phyloP scores from a whole-genome alignment of 306 rosid species.

The Glycine soja region DNA sequence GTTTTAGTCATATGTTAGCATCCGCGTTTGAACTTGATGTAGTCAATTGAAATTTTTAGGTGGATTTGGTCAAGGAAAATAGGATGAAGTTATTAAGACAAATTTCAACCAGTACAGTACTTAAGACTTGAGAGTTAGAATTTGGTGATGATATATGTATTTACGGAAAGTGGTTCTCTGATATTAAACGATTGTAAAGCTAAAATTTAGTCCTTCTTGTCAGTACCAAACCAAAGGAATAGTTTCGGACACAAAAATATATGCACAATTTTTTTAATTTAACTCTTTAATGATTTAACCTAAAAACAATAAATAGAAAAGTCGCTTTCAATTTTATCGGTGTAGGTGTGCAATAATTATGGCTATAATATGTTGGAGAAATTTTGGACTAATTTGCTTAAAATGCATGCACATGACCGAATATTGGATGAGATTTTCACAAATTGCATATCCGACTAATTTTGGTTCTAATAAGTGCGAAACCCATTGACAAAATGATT shows the following conservation, averaged over 20 bases:
- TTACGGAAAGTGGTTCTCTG: neutral
- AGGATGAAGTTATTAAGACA: neutral
- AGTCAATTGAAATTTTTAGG: neutral
- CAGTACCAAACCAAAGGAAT: too few species aligned
- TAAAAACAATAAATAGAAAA: neutral
- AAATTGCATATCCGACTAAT: neutral
- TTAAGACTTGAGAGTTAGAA: neutral
- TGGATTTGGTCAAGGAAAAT: neutral
- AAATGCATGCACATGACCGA: too few species aligned
- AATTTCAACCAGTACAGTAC: neutral
- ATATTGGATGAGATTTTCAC: neutral
- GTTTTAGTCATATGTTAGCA: slow-evolving; percentile 11
- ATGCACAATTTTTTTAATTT: neutral
- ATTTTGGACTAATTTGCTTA: too few species aligned
- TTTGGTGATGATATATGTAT: neutral
- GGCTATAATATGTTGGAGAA: neutral
- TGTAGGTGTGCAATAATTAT: slow-evolving; percentile 1
- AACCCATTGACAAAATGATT: slow-evolving; percentile 18
- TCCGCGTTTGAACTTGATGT: slow-evolving; percentile 14
- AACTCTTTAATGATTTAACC: neutral
- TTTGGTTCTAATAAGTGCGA: neutral
- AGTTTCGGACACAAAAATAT: too few species aligned
- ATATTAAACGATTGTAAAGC: too few species aligned
- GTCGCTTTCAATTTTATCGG: neutral
- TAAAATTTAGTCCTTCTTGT: neutral